Evolutionary conservation across 202 grass and related monocot genomes (phyloP), one percentile per base, ranked within the genome.

Genomic region (Panicum virgatum): DNA sequence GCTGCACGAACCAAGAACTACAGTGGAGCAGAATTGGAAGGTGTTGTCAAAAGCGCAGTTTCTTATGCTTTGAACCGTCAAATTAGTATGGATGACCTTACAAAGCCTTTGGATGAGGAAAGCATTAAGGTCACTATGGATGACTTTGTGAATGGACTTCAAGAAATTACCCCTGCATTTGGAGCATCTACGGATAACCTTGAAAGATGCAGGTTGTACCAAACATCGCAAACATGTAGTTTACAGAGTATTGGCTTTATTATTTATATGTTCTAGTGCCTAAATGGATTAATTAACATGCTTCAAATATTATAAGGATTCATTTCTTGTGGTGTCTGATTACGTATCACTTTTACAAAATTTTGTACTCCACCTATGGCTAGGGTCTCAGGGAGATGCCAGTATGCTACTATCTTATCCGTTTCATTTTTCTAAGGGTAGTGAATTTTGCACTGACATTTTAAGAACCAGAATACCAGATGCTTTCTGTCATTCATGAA

Each of bases 71-170:
- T 96, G 77, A 93, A 96, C 72, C 89, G 92, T 50, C 92, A 99
- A 73, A 91, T 95, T 85, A 98, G 77, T 57, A 93, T 99, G 96
- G 96, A 96, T 85, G 92, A 99, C 71, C 88, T 99, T 51, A 96
- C 87, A 7, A 99, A 96, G 74, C 87, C 66, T 62, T 87, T 96
- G 73, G 90, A 99, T 56, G 92, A 96, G 76, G 92, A 99, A 85
- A 99, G 91, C 68, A 93, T 99, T 82, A 96, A 99, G 77, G 83
- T 99, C 83, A 93, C 96, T 25, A 96, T 99, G 96, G 85, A 96
- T 75, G 96, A 99, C 45, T 99, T 98, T 83, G 88, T 96, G 87
- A 86, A 93, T 80, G 96, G 85, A 70, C 84, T 99, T 85, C 90
- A 92, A 32, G 96, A 96, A 89, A 93, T 96, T 82, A 85, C 85